phyloP scores from a whole-genome alignment of 2,329 filamentous ascomycete species.

The Cladosporium sp. region DNA sequence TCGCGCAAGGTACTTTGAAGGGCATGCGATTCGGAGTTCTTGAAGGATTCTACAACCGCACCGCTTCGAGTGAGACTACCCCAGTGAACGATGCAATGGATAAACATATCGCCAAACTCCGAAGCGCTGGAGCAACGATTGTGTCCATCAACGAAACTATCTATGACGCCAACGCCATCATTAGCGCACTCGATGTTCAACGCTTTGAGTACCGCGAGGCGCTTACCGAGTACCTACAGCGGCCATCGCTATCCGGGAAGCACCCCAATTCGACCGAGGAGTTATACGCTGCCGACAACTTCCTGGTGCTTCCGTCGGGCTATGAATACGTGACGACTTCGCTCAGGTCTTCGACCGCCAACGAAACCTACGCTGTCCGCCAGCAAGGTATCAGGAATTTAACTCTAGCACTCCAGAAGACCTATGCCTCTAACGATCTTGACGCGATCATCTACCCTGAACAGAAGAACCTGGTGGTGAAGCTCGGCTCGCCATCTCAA shows the following conservation, averaged over 20 bases:
- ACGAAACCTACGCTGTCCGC: slow-evolving; percentile 43
- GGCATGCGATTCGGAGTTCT: slow-evolving; percentile 48
- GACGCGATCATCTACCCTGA: slow-evolving; percentile 62
- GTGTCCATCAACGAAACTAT: slow-evolving; percentile 46
- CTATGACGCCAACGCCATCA: slow-evolving; percentile 52
- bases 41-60: slow-evolving; percentile 57
- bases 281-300: slow-evolving; percentile 49
- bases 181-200: slow-evolving; percentile 53
- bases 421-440: slow-evolving; percentile 47
- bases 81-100: slow-evolving; percentile 56
- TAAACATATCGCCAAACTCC: slow-evolving; percentile 43
- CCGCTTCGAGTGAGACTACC: slow-evolving; percentile 48
- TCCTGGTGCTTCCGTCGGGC: slow-evolving; percentile 57
- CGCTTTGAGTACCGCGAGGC: slow-evolving; percentile 55
- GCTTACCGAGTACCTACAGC: slow-evolving; percentile 54
- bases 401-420: slow-evolving; percentile 46
- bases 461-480: slow-evolving; percentile 60
- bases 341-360: slow-evolving; percentile 49
- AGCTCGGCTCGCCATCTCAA: slow-evolving; percentile 54
- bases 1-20: slow-evolving; percentile 34
- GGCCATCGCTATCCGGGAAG: slow-evolving; percentile 37
- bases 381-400: slow-evolving; percentile 50
- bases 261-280: slow-evolving; percentile 46
- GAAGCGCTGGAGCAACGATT: slow-evolving; percentile 45
- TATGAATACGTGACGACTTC: slow-evolving; percentile 52